These are phyloP conservation scores for Tulasnella sp. DNA, from an alignment of 768 basidiomycete genomes.

Conservation along the genomic window DNA sequence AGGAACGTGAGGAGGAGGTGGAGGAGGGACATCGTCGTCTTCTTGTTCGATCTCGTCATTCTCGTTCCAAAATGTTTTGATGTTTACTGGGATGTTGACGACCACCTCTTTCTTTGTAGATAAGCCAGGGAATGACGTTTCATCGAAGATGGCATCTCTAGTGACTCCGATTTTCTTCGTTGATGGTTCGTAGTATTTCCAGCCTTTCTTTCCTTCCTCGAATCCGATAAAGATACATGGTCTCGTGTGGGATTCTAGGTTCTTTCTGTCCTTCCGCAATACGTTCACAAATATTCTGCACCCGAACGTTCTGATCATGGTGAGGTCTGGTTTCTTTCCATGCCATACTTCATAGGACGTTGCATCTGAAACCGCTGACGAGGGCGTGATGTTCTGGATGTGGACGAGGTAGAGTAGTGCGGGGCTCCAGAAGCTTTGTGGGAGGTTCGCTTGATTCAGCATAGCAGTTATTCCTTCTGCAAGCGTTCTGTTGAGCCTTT, in stretches of 20 bases:
- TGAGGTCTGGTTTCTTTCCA: constrained; percentile 23
- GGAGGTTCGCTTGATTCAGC: constrained; percentile 8
- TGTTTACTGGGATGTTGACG: no score
- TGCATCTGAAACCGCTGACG: neutral
- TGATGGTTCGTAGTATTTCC: neutral
- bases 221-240: neutral
- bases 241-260: neutral
- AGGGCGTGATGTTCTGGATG: neutral
- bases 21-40: neutral
- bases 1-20: neutral
- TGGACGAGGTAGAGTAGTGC: constrained; percentile 9
- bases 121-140: neutral
- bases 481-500: constrained; percentile 17
- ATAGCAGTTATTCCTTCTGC: neutral
- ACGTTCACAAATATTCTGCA: constrained; percentile 37
- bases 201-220: neutral
- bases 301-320: constrained; percentile 34
- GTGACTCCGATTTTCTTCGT: neutral
- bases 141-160: neutral
- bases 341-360: constrained; percentile 21
- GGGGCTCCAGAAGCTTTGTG: constrained; percentile 9
- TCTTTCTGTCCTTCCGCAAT: constrained; percentile 28
- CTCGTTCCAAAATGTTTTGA: no score
- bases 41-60: neutral
- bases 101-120: no score